These are phyloP conservation scores for Tilletia walkeri DNA, from an alignment of 1,284 basidiomycete species.

Conservation along the genomic window DNA sequence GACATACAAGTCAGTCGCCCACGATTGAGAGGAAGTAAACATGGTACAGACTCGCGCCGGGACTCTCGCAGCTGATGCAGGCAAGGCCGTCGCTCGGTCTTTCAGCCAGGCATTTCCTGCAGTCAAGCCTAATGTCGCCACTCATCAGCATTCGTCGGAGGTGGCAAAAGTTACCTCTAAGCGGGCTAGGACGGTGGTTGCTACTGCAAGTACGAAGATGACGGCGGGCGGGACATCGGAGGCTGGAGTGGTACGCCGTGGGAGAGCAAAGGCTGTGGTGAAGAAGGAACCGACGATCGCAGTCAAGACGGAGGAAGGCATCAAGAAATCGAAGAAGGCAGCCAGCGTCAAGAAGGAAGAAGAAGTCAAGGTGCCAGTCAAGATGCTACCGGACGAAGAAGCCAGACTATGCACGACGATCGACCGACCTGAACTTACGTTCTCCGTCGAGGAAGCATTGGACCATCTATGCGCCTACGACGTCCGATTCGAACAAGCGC, in stretches of 20 bases:
- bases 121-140: background rate
- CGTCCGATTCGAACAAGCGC: constrained; percentile 13
- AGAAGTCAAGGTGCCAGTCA: background rate
- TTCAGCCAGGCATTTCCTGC: constrained; percentile 9
- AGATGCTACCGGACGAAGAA: background rate
- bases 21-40: background rate
- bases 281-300: background rate
- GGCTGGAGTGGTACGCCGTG: background rate
- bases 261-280: background rate
- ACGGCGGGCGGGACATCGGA: background rate
- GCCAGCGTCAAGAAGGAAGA: constrained; percentile 13
- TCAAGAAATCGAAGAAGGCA: background rate
- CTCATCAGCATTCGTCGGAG: background rate
- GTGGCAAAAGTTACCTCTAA: constrained; percentile 1
- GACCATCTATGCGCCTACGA: constrained; percentile 4
- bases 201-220: background rate
- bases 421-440: background rate
- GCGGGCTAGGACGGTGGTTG: background rate
- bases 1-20: no score
- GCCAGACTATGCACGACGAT: background rate
- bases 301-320: background rate
- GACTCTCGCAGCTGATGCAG: background rate
- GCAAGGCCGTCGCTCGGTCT: constrained; percentile 1
- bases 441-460: constrained; percentile 1
- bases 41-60: constrained; percentile 11